phyloP scores from a whole-genome alignment of 345 rosid species.

The Dimocarpus longan region DNA sequence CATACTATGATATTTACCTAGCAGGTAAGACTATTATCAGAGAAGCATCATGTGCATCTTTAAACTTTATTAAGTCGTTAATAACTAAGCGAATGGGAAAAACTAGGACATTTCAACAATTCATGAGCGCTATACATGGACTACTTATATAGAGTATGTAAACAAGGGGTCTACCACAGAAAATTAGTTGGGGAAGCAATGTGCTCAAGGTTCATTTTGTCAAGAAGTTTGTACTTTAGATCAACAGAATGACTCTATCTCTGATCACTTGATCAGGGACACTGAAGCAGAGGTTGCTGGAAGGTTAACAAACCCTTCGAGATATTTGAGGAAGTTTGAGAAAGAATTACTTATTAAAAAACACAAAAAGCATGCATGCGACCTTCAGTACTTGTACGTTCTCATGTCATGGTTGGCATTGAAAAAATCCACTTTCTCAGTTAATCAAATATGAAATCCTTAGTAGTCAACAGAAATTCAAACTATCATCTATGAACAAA shows the following conservation, averaged over 20 bases:
- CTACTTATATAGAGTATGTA: background rate
- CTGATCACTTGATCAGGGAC: background rate
- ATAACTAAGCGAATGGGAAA: background rate
- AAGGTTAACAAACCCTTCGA: background rate
- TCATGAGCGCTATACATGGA: background rate
- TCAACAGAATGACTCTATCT: background rate
- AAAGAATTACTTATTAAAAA: no score
- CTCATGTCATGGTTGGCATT: background rate
- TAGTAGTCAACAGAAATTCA: background rate
- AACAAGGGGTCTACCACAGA: background rate
- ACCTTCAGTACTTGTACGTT: background rate
- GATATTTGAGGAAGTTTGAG: slow-evolving; percentile 1
- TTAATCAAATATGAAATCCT: background rate
- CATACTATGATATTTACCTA: background rate
- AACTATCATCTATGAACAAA: background rate
- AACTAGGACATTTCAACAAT: background rate
- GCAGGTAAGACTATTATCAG: background rate
- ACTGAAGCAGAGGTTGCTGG: background rate
- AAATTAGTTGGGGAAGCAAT: background rate
- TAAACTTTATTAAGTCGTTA: background rate
- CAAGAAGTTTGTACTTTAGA: background rate
- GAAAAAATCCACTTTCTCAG: background rate
- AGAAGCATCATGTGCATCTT: background rate
- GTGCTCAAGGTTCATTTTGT: background rate
- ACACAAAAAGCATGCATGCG: background rate